Evolutionary conservation across 164 flowering plant species (phyloP).

Genomic region (Vitis labrusca): DNA sequence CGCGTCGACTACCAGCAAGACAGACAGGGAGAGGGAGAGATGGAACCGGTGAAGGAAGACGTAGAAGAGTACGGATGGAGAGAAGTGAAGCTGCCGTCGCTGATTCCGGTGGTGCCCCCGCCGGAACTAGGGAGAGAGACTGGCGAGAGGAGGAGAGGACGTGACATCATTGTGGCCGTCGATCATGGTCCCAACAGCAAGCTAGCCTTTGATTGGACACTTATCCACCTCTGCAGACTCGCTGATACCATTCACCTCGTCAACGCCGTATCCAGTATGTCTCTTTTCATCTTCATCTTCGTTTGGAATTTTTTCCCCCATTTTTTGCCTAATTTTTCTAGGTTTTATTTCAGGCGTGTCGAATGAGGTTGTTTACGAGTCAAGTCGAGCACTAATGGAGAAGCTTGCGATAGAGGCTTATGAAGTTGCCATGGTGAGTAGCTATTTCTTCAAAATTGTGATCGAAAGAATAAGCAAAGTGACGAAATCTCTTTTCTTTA

Average conservation of each 20-base stretch:
- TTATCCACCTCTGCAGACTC: conserved; percentile 72
- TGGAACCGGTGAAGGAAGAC: conserved; percentile 61
- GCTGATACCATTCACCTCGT: conserved; percentile 87
- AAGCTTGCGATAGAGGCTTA: conserved; percentile 82
- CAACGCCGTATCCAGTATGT: conserved; percentile 72
- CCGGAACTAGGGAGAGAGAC: conserved; percentile 81
- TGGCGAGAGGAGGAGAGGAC: conserved; percentile 75
- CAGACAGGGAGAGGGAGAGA: conserved; percentile 9
- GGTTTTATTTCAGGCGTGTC: conserved; percentile 40
- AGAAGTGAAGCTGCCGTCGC: conserved; percentile 62
- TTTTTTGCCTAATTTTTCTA: neutral
- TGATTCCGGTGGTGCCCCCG: conserved; percentile 50
- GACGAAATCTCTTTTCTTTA: too few relatives aligned
- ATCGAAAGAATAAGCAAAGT: too few relatives aligned
- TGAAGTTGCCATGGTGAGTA: conserved; percentile 73
- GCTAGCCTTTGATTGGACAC: conserved; percentile 91
- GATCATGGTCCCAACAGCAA: conserved; percentile 97
- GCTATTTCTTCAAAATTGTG: neutral
- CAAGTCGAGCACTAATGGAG: conserved; percentile 62
- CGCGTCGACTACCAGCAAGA: neutral
- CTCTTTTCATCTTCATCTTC: neutral
- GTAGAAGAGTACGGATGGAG: conserved; percentile 68
- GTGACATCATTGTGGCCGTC: conserved; percentile 70
- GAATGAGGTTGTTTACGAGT: conserved; percentile 59
- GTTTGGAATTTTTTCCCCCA: neutral